Base-by-base conservation (phyloP, 352 stramenopile genomes). In the Phytophthora uliginosa region DNA sequence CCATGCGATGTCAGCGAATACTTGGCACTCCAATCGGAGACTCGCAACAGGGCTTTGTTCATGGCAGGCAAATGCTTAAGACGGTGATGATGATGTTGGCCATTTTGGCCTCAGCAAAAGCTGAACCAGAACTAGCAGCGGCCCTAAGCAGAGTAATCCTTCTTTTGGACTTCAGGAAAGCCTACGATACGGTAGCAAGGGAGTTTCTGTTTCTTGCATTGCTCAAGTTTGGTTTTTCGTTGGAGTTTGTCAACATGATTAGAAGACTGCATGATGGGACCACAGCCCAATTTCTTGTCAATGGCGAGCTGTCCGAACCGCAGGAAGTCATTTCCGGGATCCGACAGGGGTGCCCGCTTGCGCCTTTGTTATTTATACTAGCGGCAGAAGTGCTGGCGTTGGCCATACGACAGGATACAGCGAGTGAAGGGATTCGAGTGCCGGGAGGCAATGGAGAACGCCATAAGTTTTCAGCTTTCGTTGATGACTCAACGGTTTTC, bases 391-490 rank as follows among this genome's bases (percentile, higher is more conserved):
- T 34, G 0, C 9, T 60, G 4, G 54, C 5, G 7, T 13, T 48
- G 12, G 54, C 33, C 8, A 47, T 60, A 10, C 3, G 12, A 13
- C 54, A 60, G 18, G 36, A 18, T 26, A 9, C 26, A 18, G 18
- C 18, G 0, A 7, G 1, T 31, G 7, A 7, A 3, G 15, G 54
- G 54, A 6, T 15, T 61, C n/a, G 12, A 33, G 55, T 51, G 20
- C 55, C 34, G 1, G 58, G 38, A 7, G 10, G 36, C 12, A 12
- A 28, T 5, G 24, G 22, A 45, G 10, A 52, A 1, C 8, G 3
- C 4, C 58, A 56, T n/a, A 22, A 12, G 4, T 64, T 64, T 45
- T 64, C 42, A 26, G 58, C 42, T 5, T 64, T 64, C 42, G 58
- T 64, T 0, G 42, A 64, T 34, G 58, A 64, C 45, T 64, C 28